A percentile compares a stretch with the other conserved stretches of the same genome.
Conservation (phyloP, 495 filamentous ascomycete genomes). For the Penicillium goetzii region DNA sequence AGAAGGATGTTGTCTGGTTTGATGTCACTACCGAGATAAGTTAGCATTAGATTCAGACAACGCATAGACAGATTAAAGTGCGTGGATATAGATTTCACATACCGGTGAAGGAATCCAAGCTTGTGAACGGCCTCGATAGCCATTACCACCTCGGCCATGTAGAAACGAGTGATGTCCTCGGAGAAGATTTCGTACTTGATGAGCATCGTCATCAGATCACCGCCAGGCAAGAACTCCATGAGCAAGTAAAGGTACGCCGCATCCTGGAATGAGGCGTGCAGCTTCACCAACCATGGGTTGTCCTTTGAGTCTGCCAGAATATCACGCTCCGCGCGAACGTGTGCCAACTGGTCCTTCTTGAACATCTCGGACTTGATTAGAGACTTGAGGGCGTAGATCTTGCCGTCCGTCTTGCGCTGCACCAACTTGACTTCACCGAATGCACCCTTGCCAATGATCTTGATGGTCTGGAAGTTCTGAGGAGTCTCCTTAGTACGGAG, state of each 20-base stretch:
- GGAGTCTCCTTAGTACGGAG: conserved; percentile 89
- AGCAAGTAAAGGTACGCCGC: conserved; percentile 94
- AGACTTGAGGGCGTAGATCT: conserved; percentile 98
- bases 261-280: conserved; percentile 98
- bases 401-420: conserved; percentile 92
- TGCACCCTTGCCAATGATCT: conserved; percentile 98
- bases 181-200: conserved; percentile 99
- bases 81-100: conserved; percentile 32
- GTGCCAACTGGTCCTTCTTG: conserved; percentile 98
- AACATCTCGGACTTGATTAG: conserved; percentile 99
- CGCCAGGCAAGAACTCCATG: conserved; percentile 98
- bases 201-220: conserved; percentile 99
- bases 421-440: conserved; percentile 98
- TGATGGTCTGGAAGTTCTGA: conserved; percentile 91
- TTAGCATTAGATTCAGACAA: conserved; percentile 18
- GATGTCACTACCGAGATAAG: conserved; percentile 73
- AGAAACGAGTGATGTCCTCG: conserved; percentile 97
- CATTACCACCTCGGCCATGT: conserved; percentile 97
- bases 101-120: conserved; percentile 98
- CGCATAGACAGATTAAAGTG: not conserved
- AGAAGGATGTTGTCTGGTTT: conserved; percentile 99
- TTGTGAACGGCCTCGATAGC: conserved; percentile 98
- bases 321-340: conserved; percentile 96
- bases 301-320: conserved; percentile 94
- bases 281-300: conserved; percentile 98